Evolutionary conservation across 2,329 filamentous ascomycete species (phyloP).

Genomic region (Fusarium heterosporum): DNA sequence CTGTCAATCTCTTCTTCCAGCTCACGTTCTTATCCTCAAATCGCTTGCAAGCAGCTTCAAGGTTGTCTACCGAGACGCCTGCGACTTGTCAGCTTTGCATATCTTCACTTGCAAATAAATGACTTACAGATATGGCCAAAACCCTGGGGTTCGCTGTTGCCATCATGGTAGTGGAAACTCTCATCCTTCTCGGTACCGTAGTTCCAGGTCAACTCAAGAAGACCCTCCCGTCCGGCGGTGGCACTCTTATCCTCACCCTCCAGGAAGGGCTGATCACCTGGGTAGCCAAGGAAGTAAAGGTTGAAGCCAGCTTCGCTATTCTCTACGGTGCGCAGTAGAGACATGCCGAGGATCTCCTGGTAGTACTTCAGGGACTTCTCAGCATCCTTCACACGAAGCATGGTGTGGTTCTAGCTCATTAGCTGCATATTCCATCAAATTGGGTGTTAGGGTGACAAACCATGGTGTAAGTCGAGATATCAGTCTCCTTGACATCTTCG

Average conservation of each 20-base stretch:
- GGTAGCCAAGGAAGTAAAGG: constrained; percentile 92
- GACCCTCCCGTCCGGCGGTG: constrained; percentile 78
- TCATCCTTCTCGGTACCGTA: constrained; percentile 87
- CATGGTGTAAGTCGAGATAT: constrained; percentile 80
- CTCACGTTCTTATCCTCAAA: constrained; percentile 84
- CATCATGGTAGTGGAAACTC: constrained; percentile 88
- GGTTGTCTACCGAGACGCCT: constrained; percentile 85
- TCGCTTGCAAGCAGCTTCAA: constrained; percentile 87
- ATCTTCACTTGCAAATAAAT: not conserved
- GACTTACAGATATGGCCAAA: constrained; percentile 90
- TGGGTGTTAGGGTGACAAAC: constrained; percentile 48
- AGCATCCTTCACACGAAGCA: constrained; percentile 91
- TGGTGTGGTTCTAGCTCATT: constrained; percentile 78
- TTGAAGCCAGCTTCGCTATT: constrained; percentile 80
- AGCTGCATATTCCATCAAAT: not conserved
- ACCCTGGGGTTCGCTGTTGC: constrained; percentile 90
- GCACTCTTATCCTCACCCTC: constrained; percentile 58
- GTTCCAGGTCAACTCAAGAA: constrained; percentile 91
- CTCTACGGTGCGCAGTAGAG: constrained; percentile 78
- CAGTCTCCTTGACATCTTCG: constrained; percentile 77
- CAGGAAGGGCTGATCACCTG: constrained; percentile 64
- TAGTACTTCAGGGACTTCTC: constrained; percentile 83
- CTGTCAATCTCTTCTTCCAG: constrained; percentile 96
- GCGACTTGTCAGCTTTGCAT: constrained; percentile 36
- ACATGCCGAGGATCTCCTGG: constrained; percentile 91